Evolutionary conservation across 441 rosid genomes (phyloP).

Genomic region (Sinapis alba): DNA sequence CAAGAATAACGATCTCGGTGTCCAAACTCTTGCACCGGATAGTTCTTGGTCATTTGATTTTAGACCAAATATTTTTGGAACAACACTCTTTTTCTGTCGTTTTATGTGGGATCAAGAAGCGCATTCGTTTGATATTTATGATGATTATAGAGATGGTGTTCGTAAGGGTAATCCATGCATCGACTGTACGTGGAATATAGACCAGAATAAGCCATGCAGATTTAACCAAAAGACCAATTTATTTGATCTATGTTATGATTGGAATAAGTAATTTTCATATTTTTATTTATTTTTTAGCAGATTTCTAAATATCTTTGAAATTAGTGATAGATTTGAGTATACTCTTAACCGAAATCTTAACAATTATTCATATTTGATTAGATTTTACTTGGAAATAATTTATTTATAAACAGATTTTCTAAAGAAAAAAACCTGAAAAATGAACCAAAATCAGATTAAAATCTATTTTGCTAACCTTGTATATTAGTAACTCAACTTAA

Average conservation of each 20-base stretch:
- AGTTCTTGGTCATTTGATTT: no score
- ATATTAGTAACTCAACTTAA: not conserved
- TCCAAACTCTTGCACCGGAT: not conserved
- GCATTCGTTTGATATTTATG: conserved; percentile 15
- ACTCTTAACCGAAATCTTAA: not conserved
- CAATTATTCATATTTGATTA: not conserved
- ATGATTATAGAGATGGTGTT: conserved; percentile 14
- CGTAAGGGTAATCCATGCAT: not conserved
- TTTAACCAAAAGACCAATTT: not conserved
- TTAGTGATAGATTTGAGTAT: not conserved
- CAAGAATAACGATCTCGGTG: not conserved
- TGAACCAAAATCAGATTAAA: not conserved
- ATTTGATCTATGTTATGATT: not conserved
- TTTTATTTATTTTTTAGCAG: no score
- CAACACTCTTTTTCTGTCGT: no score
- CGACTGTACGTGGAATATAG: conserved; percentile 13
- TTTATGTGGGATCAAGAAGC: not conserved
- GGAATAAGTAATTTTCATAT: not conserved
- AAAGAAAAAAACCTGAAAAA: not conserved
- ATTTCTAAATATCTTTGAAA: not conserved
- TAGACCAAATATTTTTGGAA: no score
- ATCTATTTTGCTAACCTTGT: not conserved
- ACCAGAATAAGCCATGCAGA: not conserved
- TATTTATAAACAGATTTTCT: not conserved
- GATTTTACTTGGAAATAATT: not conserved